Base-by-base conservation (phyloP, 345 rosid genomes). In the Diplotaxis tenuifolia region DNA sequence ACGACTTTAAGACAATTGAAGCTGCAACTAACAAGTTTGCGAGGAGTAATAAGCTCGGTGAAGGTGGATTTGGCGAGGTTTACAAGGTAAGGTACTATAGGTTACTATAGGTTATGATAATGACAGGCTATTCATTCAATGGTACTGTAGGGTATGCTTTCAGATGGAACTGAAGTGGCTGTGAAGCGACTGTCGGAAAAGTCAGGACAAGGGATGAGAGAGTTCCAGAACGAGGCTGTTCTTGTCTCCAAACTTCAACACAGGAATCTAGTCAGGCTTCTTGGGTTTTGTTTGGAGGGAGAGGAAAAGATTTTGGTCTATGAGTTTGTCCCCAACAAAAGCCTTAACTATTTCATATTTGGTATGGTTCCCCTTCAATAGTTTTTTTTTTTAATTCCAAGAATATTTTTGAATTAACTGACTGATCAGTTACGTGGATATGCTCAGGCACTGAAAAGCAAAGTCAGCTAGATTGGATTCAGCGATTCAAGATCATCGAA, bases 21-120 rank as follows among this genome's bases (percentile, higher is more conserved):
- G 72, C 56, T 16, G 89, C 93, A 4, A 85, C 91, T 7, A 45
- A 80, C 15, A 72, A 79, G 4, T 89, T 88, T 74, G 79, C 91
- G 1, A 38, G 2, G 5, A 65, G 69, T 12, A 86, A 87, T 42
- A 85, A 80, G 67, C 78, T 89, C 5, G 97, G 97, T 7, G 79
- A 71, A 65, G 97, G 95, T 29, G 97, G 95, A 57, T 88, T 88
- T 14, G 87, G 92, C 1, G 82, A 62, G 9, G 95, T 91, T 74
- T 89, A 79, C 80, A 83, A 81, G 88, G 92, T 87, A 75, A 32
- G 7, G 1, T n/a, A n/a, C n/a, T n/a, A n/a, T n/a, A 64, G 1
- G 5, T 45, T 55, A 14, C 18, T 22, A 38, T 62, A 40, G 57
- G 18, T 31, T 56, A 21, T 60, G 18, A 25, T 7, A 23, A 58